Percentiles rank a stretch among this genome's conserved stretches.
Conservation (phyloP, 805 yeast species). For the Saitoella complicata region DNA sequence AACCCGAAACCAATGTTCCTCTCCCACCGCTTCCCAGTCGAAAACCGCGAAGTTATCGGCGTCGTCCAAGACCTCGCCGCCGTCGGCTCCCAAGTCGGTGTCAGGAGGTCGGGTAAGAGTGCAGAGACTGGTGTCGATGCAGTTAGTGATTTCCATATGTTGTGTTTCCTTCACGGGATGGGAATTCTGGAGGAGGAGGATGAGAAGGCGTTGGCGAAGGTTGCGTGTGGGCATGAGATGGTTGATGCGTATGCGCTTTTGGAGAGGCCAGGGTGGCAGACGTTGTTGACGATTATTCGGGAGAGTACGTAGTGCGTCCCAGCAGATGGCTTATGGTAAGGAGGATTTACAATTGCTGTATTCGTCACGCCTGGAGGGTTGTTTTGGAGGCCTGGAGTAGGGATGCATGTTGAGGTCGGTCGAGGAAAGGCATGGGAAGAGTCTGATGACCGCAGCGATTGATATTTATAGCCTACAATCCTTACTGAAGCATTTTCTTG, state of each 20-base stretch:
- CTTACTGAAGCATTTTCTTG: too few species aligned
- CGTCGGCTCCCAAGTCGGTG: conserved; percentile 35
- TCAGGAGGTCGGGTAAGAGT: conserved; percentile 11
- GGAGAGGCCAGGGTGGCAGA: conserved; percentile 69
- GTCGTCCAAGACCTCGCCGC: conserved; percentile 49
- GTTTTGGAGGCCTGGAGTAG: too few species aligned
- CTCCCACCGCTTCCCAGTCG: conserved; percentile 43
- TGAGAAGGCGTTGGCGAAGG: conserved; percentile 30
- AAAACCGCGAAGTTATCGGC: conserved; percentile 63
- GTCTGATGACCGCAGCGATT: too few species aligned
- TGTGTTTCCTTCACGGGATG: conserved; percentile 39
- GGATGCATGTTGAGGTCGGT: too few species aligned
- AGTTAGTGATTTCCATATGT: conserved; percentile 60
- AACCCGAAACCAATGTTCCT: conserved; percentile 35
- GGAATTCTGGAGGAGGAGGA: conserved; percentile 46
- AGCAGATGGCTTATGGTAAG: too few species aligned
- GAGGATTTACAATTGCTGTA: too few species aligned
- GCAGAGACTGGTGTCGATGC: conserved; percentile 21
- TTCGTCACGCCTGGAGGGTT: too few species aligned
- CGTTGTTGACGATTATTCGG: conserved; percentile 40
- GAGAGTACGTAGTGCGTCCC: conserved; percentile 6
- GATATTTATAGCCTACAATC: too few species aligned
- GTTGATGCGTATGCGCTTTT: conserved; percentile 36
- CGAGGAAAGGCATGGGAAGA: too few species aligned
- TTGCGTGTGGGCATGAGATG: conserved; percentile 28